A percentile compares a stretch with the other conserved stretches of the same genome.
Conservation (phyloP, 148 eudicot genomes). For the Beta vulgaris region DNA sequence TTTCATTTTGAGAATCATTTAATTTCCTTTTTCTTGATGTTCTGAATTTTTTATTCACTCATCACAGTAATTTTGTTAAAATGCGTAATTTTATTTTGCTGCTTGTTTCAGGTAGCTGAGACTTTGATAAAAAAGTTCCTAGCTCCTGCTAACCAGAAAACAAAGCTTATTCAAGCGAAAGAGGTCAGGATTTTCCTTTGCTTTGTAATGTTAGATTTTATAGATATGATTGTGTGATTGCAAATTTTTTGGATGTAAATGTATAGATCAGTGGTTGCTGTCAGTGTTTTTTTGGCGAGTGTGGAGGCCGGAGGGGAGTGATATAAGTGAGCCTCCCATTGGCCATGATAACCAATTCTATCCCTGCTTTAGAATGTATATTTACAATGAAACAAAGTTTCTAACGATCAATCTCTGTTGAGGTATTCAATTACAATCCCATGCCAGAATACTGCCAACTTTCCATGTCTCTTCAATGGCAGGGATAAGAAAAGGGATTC, state of each 20-base stretch:
- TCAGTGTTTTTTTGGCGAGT: too few species aligned
- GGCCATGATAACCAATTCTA: too few species aligned
- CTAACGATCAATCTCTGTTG: not conserved
- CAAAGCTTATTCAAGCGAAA: slow-evolving; percentile 77
- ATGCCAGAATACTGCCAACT: not conserved
- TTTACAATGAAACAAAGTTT: not conserved
- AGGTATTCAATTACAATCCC: not conserved
- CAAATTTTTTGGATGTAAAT: not conserved
- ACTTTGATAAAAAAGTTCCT: slow-evolving; percentile 75
- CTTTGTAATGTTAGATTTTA: not conserved
- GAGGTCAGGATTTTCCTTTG: slow-evolving; percentile 49
- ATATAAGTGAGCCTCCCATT: too few species aligned
- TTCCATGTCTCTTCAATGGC: not conserved
- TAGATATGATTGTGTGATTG: not conserved
- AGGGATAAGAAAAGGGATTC: not conserved
- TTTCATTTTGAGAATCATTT: not conserved
- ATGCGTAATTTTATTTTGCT: slow-evolving; percentile 3
- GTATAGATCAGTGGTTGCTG: too few species aligned
- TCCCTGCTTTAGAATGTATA: not conserved
- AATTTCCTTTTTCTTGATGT: slow-evolving; percentile 9
- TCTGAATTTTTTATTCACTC: not conserved
- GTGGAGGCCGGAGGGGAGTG: not conserved
- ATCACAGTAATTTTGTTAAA: not conserved
- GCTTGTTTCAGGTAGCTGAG: slow-evolving; percentile 71
- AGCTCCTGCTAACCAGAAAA: slow-evolving; percentile 80